Evolutionary conservation across 2,329 filamentous ascomycete genomes (phyloP).

Genomic region (Neonectria neomacrospora): DNA sequence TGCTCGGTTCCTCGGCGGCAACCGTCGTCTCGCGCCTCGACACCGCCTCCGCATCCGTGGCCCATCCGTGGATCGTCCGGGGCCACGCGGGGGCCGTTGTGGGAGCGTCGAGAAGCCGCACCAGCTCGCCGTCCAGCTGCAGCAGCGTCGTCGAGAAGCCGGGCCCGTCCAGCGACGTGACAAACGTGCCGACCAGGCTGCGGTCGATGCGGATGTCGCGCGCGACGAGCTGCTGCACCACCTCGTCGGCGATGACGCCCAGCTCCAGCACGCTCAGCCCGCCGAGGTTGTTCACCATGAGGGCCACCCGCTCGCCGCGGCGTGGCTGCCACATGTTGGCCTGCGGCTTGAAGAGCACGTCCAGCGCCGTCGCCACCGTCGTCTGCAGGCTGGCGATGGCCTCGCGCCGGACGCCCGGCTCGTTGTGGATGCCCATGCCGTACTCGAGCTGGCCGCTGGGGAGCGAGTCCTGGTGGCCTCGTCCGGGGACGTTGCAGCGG

Average conservation of each 20-base stretch:
- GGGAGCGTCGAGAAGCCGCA: conserved; percentile 34
- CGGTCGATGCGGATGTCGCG: conserved; percentile 28
- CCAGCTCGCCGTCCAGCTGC: conserved; percentile 36
- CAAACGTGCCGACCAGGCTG: conserved; percentile 38
- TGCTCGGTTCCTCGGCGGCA: conserved; percentile 12
- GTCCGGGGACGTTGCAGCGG: conserved; percentile 39
- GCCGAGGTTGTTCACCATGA: conserved; percentile 43
- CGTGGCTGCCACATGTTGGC: conserved; percentile 39
- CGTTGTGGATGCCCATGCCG: conserved; percentile 44
- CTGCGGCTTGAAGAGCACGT: conserved; percentile 40
- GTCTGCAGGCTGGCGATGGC: conserved; percentile 29
- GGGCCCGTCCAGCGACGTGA: conserved; percentile 40
- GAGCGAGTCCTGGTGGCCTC: conserved; percentile 35
- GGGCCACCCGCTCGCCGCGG: conserved; percentile 28
- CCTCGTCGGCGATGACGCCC: conserved; percentile 40
- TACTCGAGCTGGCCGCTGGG: conserved; percentile 38
- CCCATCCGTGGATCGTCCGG: conserved; percentile 37
- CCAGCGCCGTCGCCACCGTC: conserved; percentile 33
- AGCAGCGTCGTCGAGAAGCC: conserved; percentile 40
- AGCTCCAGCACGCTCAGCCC: conserved; percentile 41
- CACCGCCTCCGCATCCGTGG: conserved; percentile 28
- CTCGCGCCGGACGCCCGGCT: conserved; percentile 41
- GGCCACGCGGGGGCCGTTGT: conserved; percentile 42
- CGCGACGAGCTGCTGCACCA: conserved; percentile 30
- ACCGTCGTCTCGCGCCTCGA: conserved; percentile 28